Base-by-base conservation (phyloP, 495 filamentous ascomycete species). In the Patellaria atrata region DNA sequence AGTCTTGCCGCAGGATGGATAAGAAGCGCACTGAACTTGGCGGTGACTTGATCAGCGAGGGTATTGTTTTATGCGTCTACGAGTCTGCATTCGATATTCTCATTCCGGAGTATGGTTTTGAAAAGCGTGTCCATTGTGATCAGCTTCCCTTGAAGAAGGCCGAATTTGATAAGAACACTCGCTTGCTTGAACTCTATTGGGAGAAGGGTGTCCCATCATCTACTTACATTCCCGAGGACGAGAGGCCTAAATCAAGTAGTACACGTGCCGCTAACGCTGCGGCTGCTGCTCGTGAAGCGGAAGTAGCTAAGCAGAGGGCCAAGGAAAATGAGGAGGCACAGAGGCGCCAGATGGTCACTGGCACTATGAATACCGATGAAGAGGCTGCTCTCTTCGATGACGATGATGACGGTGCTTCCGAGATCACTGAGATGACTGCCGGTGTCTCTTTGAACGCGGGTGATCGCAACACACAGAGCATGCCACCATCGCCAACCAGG, bases 121-220 rank as follows among this genome's bases (percentile, higher is more conserved):
- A 97, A 66, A 97, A 97, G 73, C 82, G 89, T 43, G 89, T 97
- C 34, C 89, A 97, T 57, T 97, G 89, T 53, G 89, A 97, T 54
- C 89, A 96, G 64, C 68, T 97, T 44, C 89, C 89, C 10, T 63
- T 97, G 42, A 94, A 94, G 71, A 97, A 97, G 67, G 89, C 89
- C 13, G 89, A 97, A 55, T 97, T 84, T 57, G 75, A 92, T 54
- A 97, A 94, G 68, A 82, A 87, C 47, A 77, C 82, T 57, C 74
- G 89, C 37, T 70, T 94, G 19, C 63, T 97, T 31, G 89, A 97
- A 57, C 70, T 97, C 4, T 96, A 94, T 64, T 97, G 89, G 89
- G 89, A 97, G 73, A 97, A 96, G 69, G 89, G 89, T 35, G 82
- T 94, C 17, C 85, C 87, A 16, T 94, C 87, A 15, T 93, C 85